Base-by-base conservation (phyloP, 371 early-diverging fungal species). In the Blakeslea trispora region DNA sequence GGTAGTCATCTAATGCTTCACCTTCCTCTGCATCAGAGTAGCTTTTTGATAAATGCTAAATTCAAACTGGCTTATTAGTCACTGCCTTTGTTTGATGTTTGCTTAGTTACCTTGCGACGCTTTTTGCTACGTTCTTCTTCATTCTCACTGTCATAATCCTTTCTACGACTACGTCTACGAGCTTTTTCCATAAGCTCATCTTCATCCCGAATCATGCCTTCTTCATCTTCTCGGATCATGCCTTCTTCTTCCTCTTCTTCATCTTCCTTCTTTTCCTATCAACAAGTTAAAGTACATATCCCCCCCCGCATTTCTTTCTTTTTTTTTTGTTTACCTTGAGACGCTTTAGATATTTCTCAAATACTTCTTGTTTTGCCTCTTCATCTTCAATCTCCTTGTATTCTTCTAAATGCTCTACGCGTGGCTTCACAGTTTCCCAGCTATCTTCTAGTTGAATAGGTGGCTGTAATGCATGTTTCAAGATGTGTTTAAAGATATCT, bases 401-500 rank as follows among this genome's bases (percentile, higher is more conserved):
- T 57, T 89, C 91, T 0, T 72, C 65, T 15, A 79, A 55, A n/a
- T 68, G 62, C 47, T 77, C 79, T 8, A 92, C 66, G 5, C 77
- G 68, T 13, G 85, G 69, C 34, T 71, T 59, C 40, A 89, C 85
- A 28, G 65, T 63, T n/a, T 88, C 88, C 92, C 92, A 96, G 0
- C 64, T 76, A 4, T 86, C 72, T 1, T 82, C 83, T 0, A 80
- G 57, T 0, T 65, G 70, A 41, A 95, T 67, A 0, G 81, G 68
- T 2, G 90, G 88, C 0, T 74, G 74, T 15, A 91, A 48, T 13
- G 19, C 22, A 40, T 81, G 72, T 53, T 90, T 91, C 40, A 96
- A 71, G 19, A 83, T 77, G 50, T 78, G 81, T 54, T 83, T 84
- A 59, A 94, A 84, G 4, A 83, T 86, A 51, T 93, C 93, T 53